phyloP scores from a whole-genome alignment of 305 asterid genomes.

The Plantago coronopus region DNA sequence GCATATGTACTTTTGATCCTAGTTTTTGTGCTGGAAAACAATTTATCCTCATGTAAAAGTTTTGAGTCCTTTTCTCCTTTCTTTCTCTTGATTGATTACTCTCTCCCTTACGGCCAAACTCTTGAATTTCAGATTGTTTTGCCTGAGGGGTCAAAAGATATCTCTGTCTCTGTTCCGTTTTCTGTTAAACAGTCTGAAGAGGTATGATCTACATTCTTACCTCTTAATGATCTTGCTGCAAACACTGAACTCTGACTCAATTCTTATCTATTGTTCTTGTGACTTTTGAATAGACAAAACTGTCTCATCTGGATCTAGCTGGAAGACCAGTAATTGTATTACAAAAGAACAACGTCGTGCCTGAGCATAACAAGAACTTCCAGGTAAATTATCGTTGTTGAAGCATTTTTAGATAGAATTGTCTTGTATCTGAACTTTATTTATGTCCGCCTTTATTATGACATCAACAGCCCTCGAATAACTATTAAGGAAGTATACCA shows the following conservation, averaged over 20 bases:
- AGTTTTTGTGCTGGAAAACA: no score
- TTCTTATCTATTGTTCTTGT: constrained; percentile 30
- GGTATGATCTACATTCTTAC: constrained; percentile 37
- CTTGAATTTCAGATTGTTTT: constrained; percentile 61
- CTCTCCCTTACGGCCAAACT: constrained; percentile 11
- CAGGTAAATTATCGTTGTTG: constrained; percentile 46
- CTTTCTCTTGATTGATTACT: constrained; percentile 14
- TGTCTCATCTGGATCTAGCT: constrained; percentile 82
- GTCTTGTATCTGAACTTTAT: no score
- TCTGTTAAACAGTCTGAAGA: constrained; percentile 59
- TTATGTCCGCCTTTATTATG: no score
- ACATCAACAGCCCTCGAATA: no score
- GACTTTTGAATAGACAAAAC: constrained; percentile 52
- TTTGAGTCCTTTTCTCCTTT: neutral
- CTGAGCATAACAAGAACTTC: constrained; percentile 82
- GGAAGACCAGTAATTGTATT: constrained; percentile 88
- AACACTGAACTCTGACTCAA: constrained; percentile 12
- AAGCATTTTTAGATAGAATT: no score
- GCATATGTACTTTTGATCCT: no score
- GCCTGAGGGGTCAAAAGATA: constrained; percentile 85
- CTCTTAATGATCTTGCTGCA: constrained; percentile 5
- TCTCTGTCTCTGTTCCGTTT: constrained; percentile 65
- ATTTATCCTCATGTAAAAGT: neutral
- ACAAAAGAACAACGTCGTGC: constrained; percentile 75
- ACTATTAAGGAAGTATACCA: no score